These are phyloP conservation scores for Phialophora macrospora DNA, from an alignment of 2,329 filamentous ascomycete genomes.

Conservation along the genomic window DNA sequence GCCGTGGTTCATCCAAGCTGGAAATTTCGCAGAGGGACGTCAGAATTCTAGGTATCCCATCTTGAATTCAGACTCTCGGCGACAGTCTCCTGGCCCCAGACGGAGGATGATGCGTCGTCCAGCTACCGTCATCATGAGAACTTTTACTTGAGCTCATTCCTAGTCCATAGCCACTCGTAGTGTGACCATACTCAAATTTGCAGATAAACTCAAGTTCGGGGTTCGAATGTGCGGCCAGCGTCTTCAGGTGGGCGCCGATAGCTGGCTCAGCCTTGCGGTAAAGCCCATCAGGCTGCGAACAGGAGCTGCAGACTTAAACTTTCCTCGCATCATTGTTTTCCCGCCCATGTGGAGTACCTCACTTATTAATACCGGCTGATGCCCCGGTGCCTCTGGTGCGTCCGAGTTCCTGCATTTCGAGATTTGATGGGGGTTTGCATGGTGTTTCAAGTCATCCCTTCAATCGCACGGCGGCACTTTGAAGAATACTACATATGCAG, in stretches of 20 bases:
- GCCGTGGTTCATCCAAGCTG: too few relatives aligned
- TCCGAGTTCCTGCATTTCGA: neutral
- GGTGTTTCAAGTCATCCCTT: constrained; percentile 3
- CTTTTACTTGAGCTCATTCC: neutral
- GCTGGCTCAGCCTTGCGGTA: neutral
- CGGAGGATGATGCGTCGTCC: too few relatives aligned
- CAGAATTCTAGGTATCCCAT: too few relatives aligned
- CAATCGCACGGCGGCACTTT: too few relatives aligned
- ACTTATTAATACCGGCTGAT: neutral
- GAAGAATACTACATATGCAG: too few relatives aligned
- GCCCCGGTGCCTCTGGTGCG: neutral
- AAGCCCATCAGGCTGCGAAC: too few relatives aligned
- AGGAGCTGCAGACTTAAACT: neutral
- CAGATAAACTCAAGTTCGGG: neutral
- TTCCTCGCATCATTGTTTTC: neutral
- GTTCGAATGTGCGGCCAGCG: neutral
- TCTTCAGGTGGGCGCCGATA: too few relatives aligned
- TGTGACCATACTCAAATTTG: neutral
- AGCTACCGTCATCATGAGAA: neutral
- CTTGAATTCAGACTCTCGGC: too few relatives aligned
- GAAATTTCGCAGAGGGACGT: too few relatives aligned
- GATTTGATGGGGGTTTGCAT: neutral
- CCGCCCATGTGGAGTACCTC: neutral
- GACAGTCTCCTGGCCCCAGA: too few relatives aligned
- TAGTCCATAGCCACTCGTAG: neutral